These are phyloP conservation scores for Chaetomium cochliodes DNA, from an alignment of 495 filamentous ascomycete genomes.

Conservation along the genomic window DNA sequence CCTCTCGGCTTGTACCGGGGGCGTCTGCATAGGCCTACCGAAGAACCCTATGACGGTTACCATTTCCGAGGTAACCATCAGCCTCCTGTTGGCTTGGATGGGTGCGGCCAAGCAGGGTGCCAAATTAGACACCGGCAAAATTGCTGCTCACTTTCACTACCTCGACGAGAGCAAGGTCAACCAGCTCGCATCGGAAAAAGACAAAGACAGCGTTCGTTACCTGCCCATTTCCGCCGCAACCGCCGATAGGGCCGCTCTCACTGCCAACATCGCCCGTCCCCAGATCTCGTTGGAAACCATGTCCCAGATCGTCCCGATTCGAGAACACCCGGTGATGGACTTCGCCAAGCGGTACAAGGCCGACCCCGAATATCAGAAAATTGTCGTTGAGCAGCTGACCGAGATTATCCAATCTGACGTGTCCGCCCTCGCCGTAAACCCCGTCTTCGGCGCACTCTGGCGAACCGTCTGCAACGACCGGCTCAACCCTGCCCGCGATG, in stretches of 20 bases:
- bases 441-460: constrained; percentile 50
- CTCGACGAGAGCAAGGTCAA: constrained; percentile 20
- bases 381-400: constrained; percentile 37
- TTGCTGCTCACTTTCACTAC: constrained; percentile 25
- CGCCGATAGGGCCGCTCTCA: constrained; percentile 22
- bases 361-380: constrained; percentile 37
- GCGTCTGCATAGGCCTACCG: constrained; percentile 37
- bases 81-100: constrained; percentile 49
- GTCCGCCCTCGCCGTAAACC: constrained; percentile 44
- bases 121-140: constrained; percentile 7
- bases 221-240: constrained; percentile 21
- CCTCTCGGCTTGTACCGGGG: constrained; percentile 41
- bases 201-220: constrained; percentile 8
- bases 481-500: constrained; percentile 39
- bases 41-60: constrained; percentile 19
- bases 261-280: constrained; percentile 21
- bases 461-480: constrained; percentile 48
- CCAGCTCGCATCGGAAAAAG: constrained; percentile 24
- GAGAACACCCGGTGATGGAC: constrained; percentile 31
- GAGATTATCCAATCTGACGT: constrained; percentile 44
- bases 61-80: constrained; percentile 46
- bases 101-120: constrained; percentile 41
- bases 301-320: constrained; percentile 30
- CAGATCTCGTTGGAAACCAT: constrained; percentile 30
- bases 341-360: constrained; percentile 41